Evolutionary conservation across 202 grass and related monocot species (phyloP), one percentile per base, ranked within the genome.

Genomic region (Carex arenaria): DNA sequence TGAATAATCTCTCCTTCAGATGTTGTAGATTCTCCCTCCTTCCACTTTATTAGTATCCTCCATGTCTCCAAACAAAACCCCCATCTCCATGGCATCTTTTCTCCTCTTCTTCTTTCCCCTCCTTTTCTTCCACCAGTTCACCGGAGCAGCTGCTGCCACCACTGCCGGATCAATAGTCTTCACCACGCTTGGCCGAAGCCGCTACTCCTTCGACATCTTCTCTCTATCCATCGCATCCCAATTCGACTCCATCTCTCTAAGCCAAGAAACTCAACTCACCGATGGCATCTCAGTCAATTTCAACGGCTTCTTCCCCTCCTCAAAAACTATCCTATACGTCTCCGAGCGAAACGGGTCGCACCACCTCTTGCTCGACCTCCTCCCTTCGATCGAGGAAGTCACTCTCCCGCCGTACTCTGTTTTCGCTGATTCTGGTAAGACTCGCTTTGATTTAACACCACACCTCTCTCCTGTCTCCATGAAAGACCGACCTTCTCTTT

Each of bases 191-290:
- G 95, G 95, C 15, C 95, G 95, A 61, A 93, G 89, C 92, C 90
- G 92, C 86, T 97, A 94, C 89, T 80, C 86, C 79, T 97, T 94
- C 82, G 95, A 97, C 80, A 86, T 97, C 85, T 97, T 93, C 86
- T 89, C 90, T 53, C 61, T 88, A 52, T 88, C 95, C 30, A 52
- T 93, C 17, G 1, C 79, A 19, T 22, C 67, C 82, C 19, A 68
- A 72, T 20, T 14, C 59, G 23, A 72, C 59, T 3, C 69, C 49
- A 11, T 52, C 57, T 0, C 5, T 9, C 0, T 74, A 42, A 0
- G 59, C 13, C 8, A 59, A 28, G 94, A 97, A 79, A 14, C 74
- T 45, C 90, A 87, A 59, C 92, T 94, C 80, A 93, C 92, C 8
- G 95, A 97, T 60, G 95, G 95, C 69, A 70, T 86, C 75, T 97